Evolutionary conservation across 306 rosid genomes (phyloP).

Genomic region (Phaseolus lunatus): DNA sequence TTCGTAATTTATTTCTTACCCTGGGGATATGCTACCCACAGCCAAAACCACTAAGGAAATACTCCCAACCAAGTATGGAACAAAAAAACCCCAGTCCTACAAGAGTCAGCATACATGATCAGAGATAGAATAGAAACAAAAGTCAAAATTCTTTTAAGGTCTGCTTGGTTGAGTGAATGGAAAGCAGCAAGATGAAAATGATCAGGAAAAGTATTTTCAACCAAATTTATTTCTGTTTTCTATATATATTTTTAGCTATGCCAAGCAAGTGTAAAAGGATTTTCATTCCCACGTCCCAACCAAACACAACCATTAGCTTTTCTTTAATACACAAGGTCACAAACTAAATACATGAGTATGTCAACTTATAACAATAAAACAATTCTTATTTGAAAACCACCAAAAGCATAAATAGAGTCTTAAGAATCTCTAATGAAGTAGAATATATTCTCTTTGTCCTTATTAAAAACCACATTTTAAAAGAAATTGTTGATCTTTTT

Average conservation of each 20-base stretch:
- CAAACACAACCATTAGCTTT: constrained; percentile 10
- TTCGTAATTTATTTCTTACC: constrained; percentile 56
- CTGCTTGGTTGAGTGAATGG: neutral
- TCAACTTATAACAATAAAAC: constrained; percentile 11
- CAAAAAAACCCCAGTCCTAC: constrained; percentile 97
- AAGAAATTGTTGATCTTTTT: too few species aligned
- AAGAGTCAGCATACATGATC: constrained; percentile 43
- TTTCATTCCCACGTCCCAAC: constrained; percentile 4
- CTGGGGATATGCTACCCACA: constrained; percentile 93
- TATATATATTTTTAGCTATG: neutral
- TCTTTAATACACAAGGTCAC: neutral
- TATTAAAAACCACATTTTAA: too few species aligned
- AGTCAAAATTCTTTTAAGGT: neutral
- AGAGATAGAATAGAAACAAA: constrained; percentile 40
- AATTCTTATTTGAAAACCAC: neutral
- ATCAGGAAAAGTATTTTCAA: neutral
- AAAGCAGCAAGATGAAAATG: constrained; percentile 15
- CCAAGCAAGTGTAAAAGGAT: constrained; percentile 9
- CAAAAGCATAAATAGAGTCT: constrained; percentile 1
- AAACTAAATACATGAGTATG: constrained; percentile 20
- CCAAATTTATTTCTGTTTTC: constrained; percentile 16
- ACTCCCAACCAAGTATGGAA: constrained; percentile 92
- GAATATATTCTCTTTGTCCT: too few species aligned
- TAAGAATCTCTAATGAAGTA: neutral
- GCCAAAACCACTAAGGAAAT: constrained; percentile 87